A percentile compares a stretch with the other conserved stretches of the same genome.
Evolutionary conservation across 495 filamentous ascomycete species (phyloP).

Genomic region (Penicillium atrosanguineum): DNA sequence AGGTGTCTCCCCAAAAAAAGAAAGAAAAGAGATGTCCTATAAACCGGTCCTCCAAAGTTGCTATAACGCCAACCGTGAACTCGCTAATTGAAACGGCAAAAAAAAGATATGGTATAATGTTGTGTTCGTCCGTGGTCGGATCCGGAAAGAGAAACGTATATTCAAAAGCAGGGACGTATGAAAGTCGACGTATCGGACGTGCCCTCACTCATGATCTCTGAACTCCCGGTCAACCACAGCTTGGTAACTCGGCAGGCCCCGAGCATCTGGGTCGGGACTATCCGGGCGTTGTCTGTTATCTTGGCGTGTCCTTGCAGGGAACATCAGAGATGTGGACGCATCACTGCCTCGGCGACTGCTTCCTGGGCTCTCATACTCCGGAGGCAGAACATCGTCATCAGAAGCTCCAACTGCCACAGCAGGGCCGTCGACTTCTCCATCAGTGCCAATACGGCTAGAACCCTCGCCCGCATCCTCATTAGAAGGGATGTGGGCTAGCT

Average conservation of each 20-base stretch:
- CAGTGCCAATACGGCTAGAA: slow-evolving; percentile 54
- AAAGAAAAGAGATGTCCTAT: slow-evolving; percentile 1
- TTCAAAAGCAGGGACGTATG: slow-evolving; percentile 11
- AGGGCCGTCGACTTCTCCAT: slow-evolving; percentile 18
- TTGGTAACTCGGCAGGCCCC: slow-evolving; percentile 25
- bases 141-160: slow-evolving; percentile 9
- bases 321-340: slow-evolving; percentile 24
- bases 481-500: slow-evolving; percentile 66
- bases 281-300: slow-evolving; percentile 38
- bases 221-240: slow-evolving; percentile 22
- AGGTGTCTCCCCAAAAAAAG: slow-evolving; percentile 2
- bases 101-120: slow-evolving; percentile 1
- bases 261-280: slow-evolving; percentile 12
- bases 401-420: slow-evolving; percentile 2
- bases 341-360: slow-evolving; percentile 56
- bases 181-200: slow-evolving; percentile 20
- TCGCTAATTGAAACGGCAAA: slow-evolving; percentile 27
- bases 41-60: slow-evolving; percentile 10
- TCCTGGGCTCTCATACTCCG: slow-evolving; percentile 72
- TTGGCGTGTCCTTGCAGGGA: slow-evolving; percentile 15
- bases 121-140: slow-evolving; percentile 5
- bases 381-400: slow-evolving; percentile 48
- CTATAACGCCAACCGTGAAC: slow-evolving; percentile 28
- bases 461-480: slow-evolving; percentile 76
- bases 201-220: slow-evolving; percentile 14